Evolutionary conservation across 2,329 filamentous ascomycete species (phyloP), one percentile per base, ranked within the genome.

Genomic region (Talaromyces verruculosus): DNA sequence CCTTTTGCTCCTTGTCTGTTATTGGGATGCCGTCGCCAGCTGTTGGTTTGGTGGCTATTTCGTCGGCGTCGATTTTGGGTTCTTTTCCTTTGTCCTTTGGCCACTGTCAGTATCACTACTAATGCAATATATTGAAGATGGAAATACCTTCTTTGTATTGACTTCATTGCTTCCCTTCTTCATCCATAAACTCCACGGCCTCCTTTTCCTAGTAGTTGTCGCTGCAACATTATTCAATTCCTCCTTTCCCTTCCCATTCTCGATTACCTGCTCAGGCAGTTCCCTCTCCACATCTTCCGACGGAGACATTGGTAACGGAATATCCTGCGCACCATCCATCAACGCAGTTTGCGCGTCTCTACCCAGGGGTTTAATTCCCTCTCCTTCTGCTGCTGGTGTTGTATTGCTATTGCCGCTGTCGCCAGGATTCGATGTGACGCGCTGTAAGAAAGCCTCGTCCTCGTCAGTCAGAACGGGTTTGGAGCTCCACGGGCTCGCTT

Each of bases 381-480:
- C 61, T 5, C 64, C 19, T 3, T 65, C 61, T 5, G 64, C 22
- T 3, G 22, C 13, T 15, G 64, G 22, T 2, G 58, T 33, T 4
- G 65, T 43, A 5, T 66, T 45, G 22, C 19, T 33, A 2, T 22
- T 63, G 25, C 75, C 62, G 28, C 75, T 70, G 7, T 77, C 77
- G 10, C 75, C 70, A 25, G 78, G 74, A 41, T 82, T 79, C 7
- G 82, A 79, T 2, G 82, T 82, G 37, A 87, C 82, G 39, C 78
- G 77, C 63, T 81, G 78, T 39, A 88, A 75, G 69, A 88, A 88
- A 62, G 81, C 78, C 69, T 88, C 84, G 68, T 89, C 87, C 71
- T 87, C 86, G n/a, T 85, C 81, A 19, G 84, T 86, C n/a, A 88
- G 73, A 2, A 88, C 82, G 72, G 71, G 81, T 65, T 63, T 71